These are phyloP conservation scores for Suillus clintonianus DNA, from an alignment of 768 basidiomycete genomes.

Conservation along the genomic window DNA sequence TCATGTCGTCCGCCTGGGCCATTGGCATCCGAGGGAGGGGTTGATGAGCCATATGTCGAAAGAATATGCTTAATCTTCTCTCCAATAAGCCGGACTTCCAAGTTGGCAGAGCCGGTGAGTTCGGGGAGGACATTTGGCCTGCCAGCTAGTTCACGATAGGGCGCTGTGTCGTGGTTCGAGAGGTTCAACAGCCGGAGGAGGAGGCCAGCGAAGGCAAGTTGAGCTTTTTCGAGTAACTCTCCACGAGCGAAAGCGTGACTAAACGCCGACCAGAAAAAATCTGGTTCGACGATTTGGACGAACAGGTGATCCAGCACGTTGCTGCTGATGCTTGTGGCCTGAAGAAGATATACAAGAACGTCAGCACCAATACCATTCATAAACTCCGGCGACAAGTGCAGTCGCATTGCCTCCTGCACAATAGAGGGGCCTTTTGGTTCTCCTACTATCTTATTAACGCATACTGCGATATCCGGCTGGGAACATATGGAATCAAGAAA, in stretches of 20 bases:
- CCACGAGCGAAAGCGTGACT: slow-evolving; percentile 26
- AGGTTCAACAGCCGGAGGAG: slow-evolving; percentile 45
- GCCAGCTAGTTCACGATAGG: slow-evolving; percentile 37
- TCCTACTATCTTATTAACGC: slow-evolving; percentile 35
- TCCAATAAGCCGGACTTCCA: slow-evolving; percentile 26
- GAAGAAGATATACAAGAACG: slow-evolving; percentile 39
- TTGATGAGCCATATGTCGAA: slow-evolving; percentile 19
- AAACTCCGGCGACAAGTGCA: slow-evolving; percentile 34
- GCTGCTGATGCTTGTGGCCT: slow-evolving; percentile 40
- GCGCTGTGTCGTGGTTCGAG: slow-evolving; percentile 27
- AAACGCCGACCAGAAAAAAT: slow-evolving; percentile 45
- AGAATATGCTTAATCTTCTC: slow-evolving; percentile 39
- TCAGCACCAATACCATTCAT: slow-evolving; percentile 38
- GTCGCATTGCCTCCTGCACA: slow-evolving; percentile 39
- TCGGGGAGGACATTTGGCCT: slow-evolving; percentile 22
- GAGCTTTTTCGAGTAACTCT: slow-evolving; percentile 31
- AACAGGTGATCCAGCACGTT: slow-evolving; percentile 38
- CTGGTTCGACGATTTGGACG: slow-evolving; percentile 41
- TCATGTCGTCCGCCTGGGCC: slow-evolving; percentile 64
- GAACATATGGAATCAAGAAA: slow-evolving; percentile 47
- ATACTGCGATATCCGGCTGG: slow-evolving; percentile 34
- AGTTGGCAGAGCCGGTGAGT: slow-evolving; percentile 21
- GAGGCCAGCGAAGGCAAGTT: slow-evolving; percentile 46
- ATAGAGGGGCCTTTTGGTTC: slow-evolving; percentile 34
- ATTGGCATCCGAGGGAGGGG: slow-evolving; percentile 19